phyloP scores from a whole-genome alignment of 192 early-diverging fungal species.

The Backusella sp. region DNA sequence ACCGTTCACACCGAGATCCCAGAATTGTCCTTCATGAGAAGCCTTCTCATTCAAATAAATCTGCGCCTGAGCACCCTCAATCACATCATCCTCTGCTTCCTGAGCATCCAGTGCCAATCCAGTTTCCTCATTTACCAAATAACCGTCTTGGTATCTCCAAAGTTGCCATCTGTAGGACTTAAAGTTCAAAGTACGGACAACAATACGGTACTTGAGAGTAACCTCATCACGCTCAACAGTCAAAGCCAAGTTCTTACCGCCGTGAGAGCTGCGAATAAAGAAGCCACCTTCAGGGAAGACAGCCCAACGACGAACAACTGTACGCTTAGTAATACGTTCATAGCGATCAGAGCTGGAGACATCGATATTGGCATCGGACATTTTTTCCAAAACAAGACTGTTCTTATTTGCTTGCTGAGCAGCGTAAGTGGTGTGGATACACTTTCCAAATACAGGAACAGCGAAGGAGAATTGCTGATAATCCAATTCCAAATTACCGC shows the following conservation, averaged over 20 bases:
- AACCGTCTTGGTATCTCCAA: slow-evolving; percentile 26
- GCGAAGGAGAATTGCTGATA: slow-evolving; percentile 30
- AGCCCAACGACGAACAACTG: slow-evolving; percentile 28
- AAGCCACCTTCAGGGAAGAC: slow-evolving; percentile 29
- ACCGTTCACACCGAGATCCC: slow-evolving; percentile 23
- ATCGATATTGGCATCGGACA: background rate
- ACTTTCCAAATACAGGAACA: slow-evolving; percentile 26
- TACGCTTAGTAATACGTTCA: slow-evolving; percentile 18
- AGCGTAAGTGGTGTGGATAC: background rate
- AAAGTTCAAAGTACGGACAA: slow-evolving; percentile 19
- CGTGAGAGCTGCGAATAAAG: slow-evolving; percentile 26
- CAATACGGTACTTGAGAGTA: slow-evolving; percentile 7
- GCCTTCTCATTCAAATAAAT: slow-evolving; percentile 8
- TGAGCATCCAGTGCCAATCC: slow-evolving; percentile 20
- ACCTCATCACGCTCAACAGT: slow-evolving; percentile 21
- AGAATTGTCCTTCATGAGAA: slow-evolving; percentile 20
- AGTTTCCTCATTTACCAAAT: slow-evolving; percentile 26
- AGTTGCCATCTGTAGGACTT: slow-evolving; percentile 31
- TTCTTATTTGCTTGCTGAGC: slow-evolving; percentile 4
- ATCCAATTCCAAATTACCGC: slow-evolving; percentile 1
- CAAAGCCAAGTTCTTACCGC: slow-evolving; percentile 17
- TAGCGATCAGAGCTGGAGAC: slow-evolving; percentile 13
- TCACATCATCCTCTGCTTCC: background rate
- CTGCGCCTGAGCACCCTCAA: slow-evolving; percentile 17
- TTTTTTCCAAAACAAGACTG: slow-evolving; percentile 1